Percentiles rank a stretch among this genome's conserved stretches.
These are phyloP conservation scores for Akanthomyces dipterigenus DNA, from an alignment of 2,329 filamentous ascomycete species.

Conservation along the genomic window DNA sequence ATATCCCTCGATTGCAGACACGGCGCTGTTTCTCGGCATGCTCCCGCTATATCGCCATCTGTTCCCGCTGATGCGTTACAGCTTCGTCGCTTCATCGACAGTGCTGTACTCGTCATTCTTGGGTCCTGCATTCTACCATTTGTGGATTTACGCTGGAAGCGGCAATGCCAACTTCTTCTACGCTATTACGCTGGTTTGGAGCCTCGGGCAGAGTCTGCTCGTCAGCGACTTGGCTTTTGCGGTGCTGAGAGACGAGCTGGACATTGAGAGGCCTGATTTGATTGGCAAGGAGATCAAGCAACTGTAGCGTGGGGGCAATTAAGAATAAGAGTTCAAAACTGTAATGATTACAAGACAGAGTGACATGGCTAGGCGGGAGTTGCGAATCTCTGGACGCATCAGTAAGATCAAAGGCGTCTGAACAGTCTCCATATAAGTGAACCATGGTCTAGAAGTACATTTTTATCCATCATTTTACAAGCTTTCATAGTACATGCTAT, in stretches of 20 bases:
- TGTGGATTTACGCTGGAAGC: constrained; percentile 97
- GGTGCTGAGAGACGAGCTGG: constrained; percentile 85
- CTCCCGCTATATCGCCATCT: constrained; percentile 85
- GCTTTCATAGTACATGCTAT: constrained; percentile 1
- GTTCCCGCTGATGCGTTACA: constrained; percentile 89
- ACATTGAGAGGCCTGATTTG: constrained; percentile 84
- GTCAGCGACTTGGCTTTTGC: constrained; percentile 86
- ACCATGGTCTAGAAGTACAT: constrained; percentile 4
- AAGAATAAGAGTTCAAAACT: neutral
- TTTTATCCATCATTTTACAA: constrained; percentile 12
- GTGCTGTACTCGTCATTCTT: constrained; percentile 83
- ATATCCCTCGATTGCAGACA: constrained; percentile 88
- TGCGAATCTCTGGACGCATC: neutral
- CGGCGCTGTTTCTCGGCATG: constrained; percentile 75
- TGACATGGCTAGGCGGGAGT: neutral
- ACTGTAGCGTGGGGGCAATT: constrained; percentile 45
- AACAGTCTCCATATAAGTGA: neutral
- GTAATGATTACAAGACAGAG: neutral
- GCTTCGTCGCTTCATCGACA: constrained; percentile 76
- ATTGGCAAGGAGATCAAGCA: constrained; percentile 80
- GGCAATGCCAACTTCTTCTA: constrained; percentile 99
- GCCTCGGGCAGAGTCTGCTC: constrained; percentile 77
- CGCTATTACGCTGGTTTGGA: constrained; percentile 98
- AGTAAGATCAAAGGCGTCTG: neutral
- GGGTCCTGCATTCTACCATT: constrained; percentile 89